Base-by-base conservation (phyloP, 208 protist species). In the Naegleria lovaniensis region DNA sequence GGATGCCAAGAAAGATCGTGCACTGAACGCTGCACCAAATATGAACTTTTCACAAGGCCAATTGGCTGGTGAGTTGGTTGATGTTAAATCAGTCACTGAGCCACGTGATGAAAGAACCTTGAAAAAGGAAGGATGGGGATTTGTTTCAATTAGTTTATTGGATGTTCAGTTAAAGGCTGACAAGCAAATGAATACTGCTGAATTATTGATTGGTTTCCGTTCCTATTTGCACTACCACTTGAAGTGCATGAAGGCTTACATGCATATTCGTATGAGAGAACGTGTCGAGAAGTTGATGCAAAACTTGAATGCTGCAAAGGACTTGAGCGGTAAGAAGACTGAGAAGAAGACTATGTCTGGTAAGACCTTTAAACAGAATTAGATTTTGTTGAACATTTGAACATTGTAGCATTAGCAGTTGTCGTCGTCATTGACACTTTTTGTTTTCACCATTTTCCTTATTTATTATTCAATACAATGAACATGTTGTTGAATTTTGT, bases 181-280 rank as follows among this genome's bases (percentile, higher is more conserved):
- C 2, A 41, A 58, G 11, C 6, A 39, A 40, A 13, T 92, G 11
- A 39, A 75, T 29, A 90, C 84, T 22, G n/a, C 90, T 36, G 39
- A 52, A 29, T 90, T 67, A 22, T 29, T 92, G 7, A 6, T 67
- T 33, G 7, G 9, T 11, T 92, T 92, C 38, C 90, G 91, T n/a
- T 92, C 19, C 22, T 92, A 92, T 33, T 85, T 92, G 58, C 91
- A 92, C 38, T 92, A 92, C 38, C 91, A 92, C 51, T 84, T 92
- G 36, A 92, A 91, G 90, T 92, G 91, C 33, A 59, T 13, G 19
- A 92, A 92, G 39, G 83, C 91, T 55, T 92, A 92, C 36, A 90
- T 92, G 83, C 91, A 92, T 13, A 91, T 58, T 76, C 89, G 91
- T 85, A 92, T 92, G 90, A 89, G 91, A 85, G 51, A 38, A 40